Conservation (phyloP, 2,329 filamentous ascomycete species). For the Dendryphion nanum region DNA sequence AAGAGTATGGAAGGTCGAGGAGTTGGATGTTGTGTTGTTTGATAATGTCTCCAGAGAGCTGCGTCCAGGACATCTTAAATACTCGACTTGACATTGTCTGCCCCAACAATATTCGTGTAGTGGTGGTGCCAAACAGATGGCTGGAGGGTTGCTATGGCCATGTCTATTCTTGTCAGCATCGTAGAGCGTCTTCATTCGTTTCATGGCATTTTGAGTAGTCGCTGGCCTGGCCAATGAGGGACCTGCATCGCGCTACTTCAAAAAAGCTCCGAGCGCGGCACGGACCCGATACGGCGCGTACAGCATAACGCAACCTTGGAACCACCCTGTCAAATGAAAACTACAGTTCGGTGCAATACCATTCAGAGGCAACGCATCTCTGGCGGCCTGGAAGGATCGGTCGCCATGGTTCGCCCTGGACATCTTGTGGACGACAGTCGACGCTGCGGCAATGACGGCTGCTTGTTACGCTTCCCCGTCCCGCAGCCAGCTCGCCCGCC, state of each 20-base stretch:
- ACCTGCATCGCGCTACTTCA: constrained; percentile 22
- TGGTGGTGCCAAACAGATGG: constrained; percentile 20
- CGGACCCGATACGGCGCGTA: constrained; percentile 35
- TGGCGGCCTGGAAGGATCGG: constrained; percentile 17
- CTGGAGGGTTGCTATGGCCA: constrained; percentile 6
- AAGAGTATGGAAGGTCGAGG: constrained; percentile 24
- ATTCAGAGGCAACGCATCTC: constrained; percentile 20
- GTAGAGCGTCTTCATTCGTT: constrained; percentile 27
- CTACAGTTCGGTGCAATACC: constrained; percentile 24
- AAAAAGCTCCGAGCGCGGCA: constrained; percentile 33
- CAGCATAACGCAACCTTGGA: too few species aligned
- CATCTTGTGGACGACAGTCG: constrained; percentile 29
- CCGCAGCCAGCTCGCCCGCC: constrained; percentile 29
- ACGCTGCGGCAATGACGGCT: constrained; percentile 19
- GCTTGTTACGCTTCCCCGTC: constrained; percentile 30
- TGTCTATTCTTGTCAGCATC: constrained; percentile 36
- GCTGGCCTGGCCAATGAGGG: constrained; percentile 36
- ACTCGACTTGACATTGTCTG: constrained; percentile 9
- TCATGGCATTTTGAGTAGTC: constrained; percentile 40
- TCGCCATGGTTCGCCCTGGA: constrained; percentile 19
- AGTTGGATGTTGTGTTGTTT: constrained; percentile 34
- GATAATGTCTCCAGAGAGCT: constrained; percentile 21
- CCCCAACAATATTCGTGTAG: constrained; percentile 19
- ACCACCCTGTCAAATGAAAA: constrained; percentile 16
- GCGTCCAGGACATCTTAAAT: constrained; percentile 29